These are phyloP conservation scores for Annulohypoxylon maeteangense DNA, from an alignment of 495 filamentous ascomycete species.

Conservation along the genomic window DNA sequence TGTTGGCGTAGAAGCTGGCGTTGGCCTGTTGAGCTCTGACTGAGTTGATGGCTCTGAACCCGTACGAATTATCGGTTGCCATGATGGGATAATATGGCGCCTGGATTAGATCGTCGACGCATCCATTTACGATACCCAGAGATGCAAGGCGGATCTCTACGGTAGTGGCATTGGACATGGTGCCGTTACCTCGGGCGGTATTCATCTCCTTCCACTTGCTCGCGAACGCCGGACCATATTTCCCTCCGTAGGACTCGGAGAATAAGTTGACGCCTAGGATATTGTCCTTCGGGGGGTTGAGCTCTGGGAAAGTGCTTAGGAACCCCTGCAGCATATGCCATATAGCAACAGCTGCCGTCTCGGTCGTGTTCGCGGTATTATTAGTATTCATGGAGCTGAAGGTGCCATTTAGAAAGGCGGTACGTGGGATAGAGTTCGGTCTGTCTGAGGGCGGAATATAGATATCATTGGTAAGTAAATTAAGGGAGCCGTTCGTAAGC, in stretches of 20 bases:
- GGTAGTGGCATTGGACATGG: slow-evolving; percentile 56
- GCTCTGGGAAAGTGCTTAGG: slow-evolving; percentile 71
- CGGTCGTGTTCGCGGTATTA: slow-evolving; percentile 72
- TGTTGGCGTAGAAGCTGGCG: slow-evolving; percentile 56
- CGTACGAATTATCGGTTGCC: slow-evolving; percentile 81
- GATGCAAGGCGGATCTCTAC: slow-evolving; percentile 66
- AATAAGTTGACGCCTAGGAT: slow-evolving; percentile 69
- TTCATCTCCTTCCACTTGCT: slow-evolving; percentile 72
- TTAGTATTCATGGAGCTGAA: slow-evolving; percentile 65
- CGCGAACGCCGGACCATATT: slow-evolving; percentile 71
- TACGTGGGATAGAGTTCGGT: slow-evolving; percentile 47
- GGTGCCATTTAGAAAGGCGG: slow-evolving; percentile 66
- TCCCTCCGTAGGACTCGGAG: slow-evolving; percentile 72
- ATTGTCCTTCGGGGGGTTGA: slow-evolving; percentile 59
- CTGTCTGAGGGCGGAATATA: slow-evolving; percentile 48
- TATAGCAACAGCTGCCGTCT: slow-evolving; percentile 68
- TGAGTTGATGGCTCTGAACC: slow-evolving; percentile 67
- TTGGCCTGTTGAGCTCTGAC: slow-evolving; percentile 52
- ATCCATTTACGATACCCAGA: slow-evolving; percentile 75
- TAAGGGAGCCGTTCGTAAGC: slow-evolving; percentile 62
- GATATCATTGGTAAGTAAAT: slow-evolving; percentile 49
- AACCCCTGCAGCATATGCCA: slow-evolving; percentile 80
- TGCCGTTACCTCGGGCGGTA: slow-evolving; percentile 58
- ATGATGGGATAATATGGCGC: slow-evolving; percentile 72
- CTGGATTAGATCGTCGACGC: slow-evolving; percentile 78